Conservation (phyloP, 768 basidiomycete genomes). For the Boletus rubescentipes region DNA sequence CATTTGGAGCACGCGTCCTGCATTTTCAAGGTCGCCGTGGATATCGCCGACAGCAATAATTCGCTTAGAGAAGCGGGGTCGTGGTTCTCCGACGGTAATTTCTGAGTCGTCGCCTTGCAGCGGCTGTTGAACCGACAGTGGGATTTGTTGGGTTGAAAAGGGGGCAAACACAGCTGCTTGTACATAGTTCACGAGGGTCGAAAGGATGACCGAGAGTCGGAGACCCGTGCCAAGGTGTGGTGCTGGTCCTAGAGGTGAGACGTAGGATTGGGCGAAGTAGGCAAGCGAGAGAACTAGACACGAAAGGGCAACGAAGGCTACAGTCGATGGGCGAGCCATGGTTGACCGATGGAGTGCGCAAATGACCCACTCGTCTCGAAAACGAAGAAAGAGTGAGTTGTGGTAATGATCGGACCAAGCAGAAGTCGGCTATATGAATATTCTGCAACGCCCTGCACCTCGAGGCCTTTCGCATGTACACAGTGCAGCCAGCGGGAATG, state of each 20-base stretch:
- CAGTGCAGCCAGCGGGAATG: conserved; percentile 22
- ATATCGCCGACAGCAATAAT: conserved; percentile 92
- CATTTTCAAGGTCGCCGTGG: conserved; percentile 85
- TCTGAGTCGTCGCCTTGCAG: conserved; percentile 12
- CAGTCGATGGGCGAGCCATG: conserved; percentile 27
- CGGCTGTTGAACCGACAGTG: conserved; percentile 6
- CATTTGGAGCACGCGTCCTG: conserved; percentile 77
- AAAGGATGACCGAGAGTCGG: conserved; percentile 21
- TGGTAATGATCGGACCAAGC: conserved; percentile 10
- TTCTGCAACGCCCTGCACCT: conserved; percentile 20
- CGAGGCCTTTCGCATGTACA: conserved; percentile 27
- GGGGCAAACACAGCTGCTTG: conserved; percentile 22
- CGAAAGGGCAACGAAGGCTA: conserved; percentile 21
- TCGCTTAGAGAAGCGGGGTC: conserved; percentile 38
- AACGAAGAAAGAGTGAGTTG: background rate
- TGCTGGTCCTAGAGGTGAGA: conserved; percentile 32
- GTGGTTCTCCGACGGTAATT: conserved; percentile 19
- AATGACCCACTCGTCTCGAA: conserved; percentile 5
- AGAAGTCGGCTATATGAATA: conserved; percentile 16
- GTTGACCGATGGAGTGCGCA: background rate
- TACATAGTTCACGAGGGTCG: conserved; percentile 26
- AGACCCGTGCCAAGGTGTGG: conserved; percentile 30
- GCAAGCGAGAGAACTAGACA: conserved; percentile 31
- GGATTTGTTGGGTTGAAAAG: conserved; percentile 19
- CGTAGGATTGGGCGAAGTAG: conserved; percentile 31